Conservation (phyloP, 148 eudicot species). For the Amaranthus cruentus region DNA sequence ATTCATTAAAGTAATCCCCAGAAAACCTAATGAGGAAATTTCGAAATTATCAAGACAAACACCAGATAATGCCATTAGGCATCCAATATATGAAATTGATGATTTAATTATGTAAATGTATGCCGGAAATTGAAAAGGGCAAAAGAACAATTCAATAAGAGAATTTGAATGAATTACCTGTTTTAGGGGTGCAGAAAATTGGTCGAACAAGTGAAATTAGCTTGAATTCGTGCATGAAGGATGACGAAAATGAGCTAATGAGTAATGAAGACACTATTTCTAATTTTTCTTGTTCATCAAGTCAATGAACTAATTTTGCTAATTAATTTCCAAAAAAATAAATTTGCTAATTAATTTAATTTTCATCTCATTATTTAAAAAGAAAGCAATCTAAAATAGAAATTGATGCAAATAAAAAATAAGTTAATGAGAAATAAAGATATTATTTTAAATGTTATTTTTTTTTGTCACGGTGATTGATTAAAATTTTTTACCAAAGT, state of each 20-base stretch:
- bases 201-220: not conserved
- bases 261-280: not conserved
- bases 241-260: not conserved
- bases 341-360: not conserved
- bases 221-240: not conserved
- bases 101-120: not conserved
- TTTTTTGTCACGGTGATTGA: too few relatives aligned
- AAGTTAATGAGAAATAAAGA: too few relatives aligned
- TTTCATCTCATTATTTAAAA: not conserved
- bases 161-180: constrained; percentile 4
- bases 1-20: not conserved
- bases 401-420: too few relatives aligned
- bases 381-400: not conserved
- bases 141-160: not conserved
- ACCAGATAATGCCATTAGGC: not conserved
- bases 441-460: too few relatives aligned
- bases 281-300: constrained; percentile 12
- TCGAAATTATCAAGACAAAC: not conserved
- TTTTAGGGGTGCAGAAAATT: not conserved
- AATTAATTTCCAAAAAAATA: not conserved
- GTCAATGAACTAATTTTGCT: constrained; percentile 10
- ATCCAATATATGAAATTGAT: not conserved
- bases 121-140: not conserved
- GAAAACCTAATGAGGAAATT: not conserved
- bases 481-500: too few relatives aligned